Evolutionary conservation across 139 green algal species (phyloP).

Genomic region (Deuterostichococcus epilithicus): DNA sequence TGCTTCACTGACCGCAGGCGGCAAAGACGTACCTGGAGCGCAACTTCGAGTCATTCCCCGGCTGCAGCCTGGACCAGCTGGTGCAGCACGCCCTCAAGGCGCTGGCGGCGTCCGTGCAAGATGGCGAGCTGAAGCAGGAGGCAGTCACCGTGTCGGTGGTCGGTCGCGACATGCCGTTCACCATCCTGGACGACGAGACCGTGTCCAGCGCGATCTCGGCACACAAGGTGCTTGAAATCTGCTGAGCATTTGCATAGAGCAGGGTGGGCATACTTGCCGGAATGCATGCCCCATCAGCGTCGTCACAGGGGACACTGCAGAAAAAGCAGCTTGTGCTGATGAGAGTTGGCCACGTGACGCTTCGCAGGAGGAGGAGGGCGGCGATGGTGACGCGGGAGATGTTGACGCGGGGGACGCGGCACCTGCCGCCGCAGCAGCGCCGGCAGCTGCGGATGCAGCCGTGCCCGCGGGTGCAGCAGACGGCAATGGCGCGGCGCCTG

Average conservation of each 20-base stretch:
- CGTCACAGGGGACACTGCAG: no score
- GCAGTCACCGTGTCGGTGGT: slow-evolving; percentile 83
- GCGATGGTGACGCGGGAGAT: neutral
- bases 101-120: slow-evolving; percentile 5
- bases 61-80: slow-evolving; percentile 71
- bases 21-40: slow-evolving; percentile 96
- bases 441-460: neutral
- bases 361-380: neutral
- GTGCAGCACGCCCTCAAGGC: slow-evolving; percentile 76
- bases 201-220: slow-evolving; percentile 54
- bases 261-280: no score
- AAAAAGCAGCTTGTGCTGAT: no score
- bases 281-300: no score
- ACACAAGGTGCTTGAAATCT: slow-evolving; percentile 16
- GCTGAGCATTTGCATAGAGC: no score
- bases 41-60: slow-evolving; percentile 81
- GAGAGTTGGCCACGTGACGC: no score
- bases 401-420: no score
- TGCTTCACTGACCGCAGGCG: slow-evolving; percentile 47
- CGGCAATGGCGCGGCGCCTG: neutral
- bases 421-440: no score
- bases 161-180: slow-evolving; percentile 72
- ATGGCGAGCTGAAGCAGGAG: slow-evolving; percentile 80
- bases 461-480: neutral
- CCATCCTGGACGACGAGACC: slow-evolving; percentile 74